Evolutionary conservation across 306 rosid species (phyloP), one percentile per base, ranked within the genome.

Genomic region (Calophaca sinica): DNA sequence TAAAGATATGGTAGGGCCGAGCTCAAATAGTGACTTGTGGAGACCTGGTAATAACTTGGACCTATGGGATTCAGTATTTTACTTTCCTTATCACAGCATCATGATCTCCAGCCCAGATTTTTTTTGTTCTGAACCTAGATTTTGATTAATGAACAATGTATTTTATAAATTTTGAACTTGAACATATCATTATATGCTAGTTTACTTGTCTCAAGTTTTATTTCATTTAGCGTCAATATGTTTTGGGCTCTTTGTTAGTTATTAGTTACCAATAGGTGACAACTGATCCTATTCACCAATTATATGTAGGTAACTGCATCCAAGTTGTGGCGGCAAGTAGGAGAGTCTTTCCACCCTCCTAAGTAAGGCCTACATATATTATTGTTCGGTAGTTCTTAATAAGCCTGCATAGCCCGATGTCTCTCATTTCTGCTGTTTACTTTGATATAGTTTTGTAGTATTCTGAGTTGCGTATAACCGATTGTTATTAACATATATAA

Each of bases 331-430:
- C 91, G 97, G 76, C 96, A 88, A 92, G 93, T 92, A 42, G 97
- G 96, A 84, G 97, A 92, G 85, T 89, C 96, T 52, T 92, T 92
- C 88, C 86, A 89, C 72, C 97, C 97, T 74, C 97, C 96, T 26
- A 89, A 89, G 96, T 91, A 87, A 89, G 93, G 41, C 79, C 35
- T 33, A 14, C 6, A 59, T 11, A 45, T 55, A 9, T n/a, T 9
- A 29, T 62, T 81, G 45, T 35, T 70, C 42, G 15, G 68, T 77
- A 61, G 59, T 72, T 49, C 26, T 72, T 73, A 32, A 54, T 66
- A 66, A 70, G 45, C 69, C 7, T 41, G 70, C 75, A 54, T 70
- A 69, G 44, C 41, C 13, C 32, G 44, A 44, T 33, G 29, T 62
- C 49, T 77, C 54, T 0, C 55, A 65, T 65, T 44, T 77, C n/a